phyloP scores from a whole-genome alignment of 2,329 filamentous ascomycete species.

The Colletotrichum tropicale region DNA sequence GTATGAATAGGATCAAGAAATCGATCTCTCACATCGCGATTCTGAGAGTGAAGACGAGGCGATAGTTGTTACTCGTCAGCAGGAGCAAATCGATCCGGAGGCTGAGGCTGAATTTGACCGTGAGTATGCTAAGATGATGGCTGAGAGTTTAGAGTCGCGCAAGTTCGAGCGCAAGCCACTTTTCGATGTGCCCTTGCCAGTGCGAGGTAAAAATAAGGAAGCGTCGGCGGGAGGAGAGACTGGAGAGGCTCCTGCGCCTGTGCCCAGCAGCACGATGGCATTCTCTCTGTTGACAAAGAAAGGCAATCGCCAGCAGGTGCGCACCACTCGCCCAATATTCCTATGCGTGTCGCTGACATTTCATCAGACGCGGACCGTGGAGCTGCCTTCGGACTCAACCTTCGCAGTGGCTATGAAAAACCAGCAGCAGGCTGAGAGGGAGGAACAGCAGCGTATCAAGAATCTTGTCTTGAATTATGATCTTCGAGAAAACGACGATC shows the following conservation, averaged over 20 bases:
- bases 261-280: conserved; percentile 73
- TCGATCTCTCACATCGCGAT: conserved; percentile 54
- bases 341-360: conserved; percentile 15
- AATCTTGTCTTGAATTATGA: conserved; percentile 97
- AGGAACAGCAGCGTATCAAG: conserved; percentile 98
- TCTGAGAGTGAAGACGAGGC: conserved; percentile 82
- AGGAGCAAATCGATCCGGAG: conserved; percentile 90
- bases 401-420: conserved; percentile 97
- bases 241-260: conserved; percentile 7
- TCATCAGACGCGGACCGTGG: conserved; percentile 82
- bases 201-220: conserved; percentile 65
- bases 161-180: conserved; percentile 94
- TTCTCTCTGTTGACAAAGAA: conserved; percentile 96
- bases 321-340: background rate
- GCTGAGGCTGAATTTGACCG: conserved; percentile 97
- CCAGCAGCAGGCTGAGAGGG: conserved; percentile 91
- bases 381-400: conserved; percentile 86
- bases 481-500: conserved; percentile 80
- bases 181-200: conserved; percentile 97
- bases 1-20: conserved; percentile 50
- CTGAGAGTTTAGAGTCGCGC: conserved; percentile 92
- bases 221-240: conserved; percentile 12
- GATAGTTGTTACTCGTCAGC: conserved; percentile 88
- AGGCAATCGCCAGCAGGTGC: conserved; percentile 91
- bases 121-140: conserved; percentile 98